Percentiles rank a stretch among this genome's conserved stretches.
Conservation (phyloP, 1,139 yeast species). For the Yamadazyma dendronema region DNA sequence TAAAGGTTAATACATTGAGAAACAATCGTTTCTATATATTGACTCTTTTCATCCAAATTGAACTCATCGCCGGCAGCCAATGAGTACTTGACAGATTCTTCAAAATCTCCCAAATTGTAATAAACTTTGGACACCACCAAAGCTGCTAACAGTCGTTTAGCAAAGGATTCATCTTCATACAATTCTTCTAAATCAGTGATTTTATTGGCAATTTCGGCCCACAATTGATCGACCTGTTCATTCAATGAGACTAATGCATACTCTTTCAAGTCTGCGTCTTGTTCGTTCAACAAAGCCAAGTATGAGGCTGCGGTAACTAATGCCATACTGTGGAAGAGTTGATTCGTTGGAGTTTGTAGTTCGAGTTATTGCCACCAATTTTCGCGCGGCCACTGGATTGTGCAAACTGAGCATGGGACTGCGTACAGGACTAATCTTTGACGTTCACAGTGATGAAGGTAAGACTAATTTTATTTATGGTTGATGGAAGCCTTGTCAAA, state of each 20-base stretch:
- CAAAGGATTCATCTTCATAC: constrained; percentile 79
- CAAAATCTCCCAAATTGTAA: constrained; percentile 93
- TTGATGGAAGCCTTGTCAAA: too few species aligned
- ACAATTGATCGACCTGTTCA: constrained; percentile 80
- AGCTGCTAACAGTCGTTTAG: constrained; percentile 82
- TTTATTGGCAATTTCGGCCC: constrained; percentile 97
- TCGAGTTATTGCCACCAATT: constrained; percentile 13
- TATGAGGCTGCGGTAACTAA: constrained; percentile 83
- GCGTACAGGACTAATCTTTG: background rate
- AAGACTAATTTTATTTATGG: too few species aligned
- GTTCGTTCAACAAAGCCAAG: constrained; percentile 82
- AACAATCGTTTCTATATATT: constrained; percentile 89
- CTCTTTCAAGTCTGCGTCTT: constrained; percentile 71
- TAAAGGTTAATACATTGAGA: constrained; percentile 88
- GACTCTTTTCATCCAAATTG: constrained; percentile 71
- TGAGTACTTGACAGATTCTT: constrained; percentile 85
- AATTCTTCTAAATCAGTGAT: constrained; percentile 85
- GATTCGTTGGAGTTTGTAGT: background rate
- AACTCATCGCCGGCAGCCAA: constrained; percentile 81
- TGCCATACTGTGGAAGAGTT: constrained; percentile 40
- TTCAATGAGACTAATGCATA: constrained; percentile 85
- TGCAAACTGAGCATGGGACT: background rate
- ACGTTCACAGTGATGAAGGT: too few species aligned
- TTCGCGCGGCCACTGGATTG: background rate
- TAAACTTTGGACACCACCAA: constrained; percentile 90